Evolutionary conservation across 1,284 basidiomycete genomes (phyloP).

Genomic region (Moesziomyces globuligerus): DNA sequence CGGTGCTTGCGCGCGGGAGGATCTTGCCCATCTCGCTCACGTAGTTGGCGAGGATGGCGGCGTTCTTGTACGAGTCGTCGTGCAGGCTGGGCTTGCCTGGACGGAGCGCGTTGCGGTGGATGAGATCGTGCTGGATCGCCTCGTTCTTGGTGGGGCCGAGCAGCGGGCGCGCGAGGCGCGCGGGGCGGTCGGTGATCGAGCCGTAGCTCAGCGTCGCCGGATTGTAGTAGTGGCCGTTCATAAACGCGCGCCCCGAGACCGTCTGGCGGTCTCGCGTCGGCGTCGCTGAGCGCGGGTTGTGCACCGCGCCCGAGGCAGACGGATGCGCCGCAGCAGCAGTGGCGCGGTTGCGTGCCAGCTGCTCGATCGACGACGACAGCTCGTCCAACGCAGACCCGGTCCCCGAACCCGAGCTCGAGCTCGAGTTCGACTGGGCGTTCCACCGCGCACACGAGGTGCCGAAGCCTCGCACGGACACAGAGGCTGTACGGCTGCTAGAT

Average conservation of each 20-base stretch:
- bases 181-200: conserved; percentile 29
- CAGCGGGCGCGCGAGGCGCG: conserved; percentile 34
- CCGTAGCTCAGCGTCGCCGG: conserved; percentile 42
- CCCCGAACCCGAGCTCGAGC: neutral
- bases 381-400: conserved; percentile 30
- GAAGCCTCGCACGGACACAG: too few species aligned
- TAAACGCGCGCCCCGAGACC: conserved; percentile 43
- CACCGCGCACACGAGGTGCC: too few species aligned
- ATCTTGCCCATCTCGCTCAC: conserved; percentile 88
- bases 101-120: conserved; percentile 66
- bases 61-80: conserved; percentile 74
- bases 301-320: conserved; percentile 4
- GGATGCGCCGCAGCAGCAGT: conserved; percentile 1
- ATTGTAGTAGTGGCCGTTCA: conserved; percentile 60
- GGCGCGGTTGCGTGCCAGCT: conserved; percentile 21
- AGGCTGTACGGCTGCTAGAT: neutral
- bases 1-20: conserved; percentile 76
- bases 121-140: conserved; percentile 71
- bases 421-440: too few species aligned
- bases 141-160: conserved; percentile 53
- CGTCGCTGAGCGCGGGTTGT: conserved; percentile 21
- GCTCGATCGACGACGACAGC: conserved; percentile 36
- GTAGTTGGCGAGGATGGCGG: conserved; percentile 75
- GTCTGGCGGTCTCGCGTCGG: conserved; percentile 25
- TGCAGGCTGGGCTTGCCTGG: conserved; percentile 63